phyloP scores from a whole-genome alignment of 2,329 filamentous ascomycete species.

The Pseudogymnoascus sp. region DNA sequence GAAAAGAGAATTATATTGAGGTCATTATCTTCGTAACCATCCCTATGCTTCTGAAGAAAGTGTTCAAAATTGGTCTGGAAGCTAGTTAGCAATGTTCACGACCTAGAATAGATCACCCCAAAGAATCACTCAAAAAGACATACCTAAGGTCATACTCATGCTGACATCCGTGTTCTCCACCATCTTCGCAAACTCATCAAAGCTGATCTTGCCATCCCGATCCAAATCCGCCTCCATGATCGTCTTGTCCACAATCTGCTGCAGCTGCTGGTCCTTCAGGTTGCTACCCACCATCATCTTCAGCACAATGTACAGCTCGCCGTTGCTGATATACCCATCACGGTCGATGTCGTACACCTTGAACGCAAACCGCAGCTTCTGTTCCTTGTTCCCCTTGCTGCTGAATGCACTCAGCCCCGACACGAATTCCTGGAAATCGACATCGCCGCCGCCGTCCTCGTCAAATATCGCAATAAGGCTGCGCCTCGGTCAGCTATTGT shows the following conservation, averaged over 20 bases:
- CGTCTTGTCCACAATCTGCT: slow-evolving; percentile 99
- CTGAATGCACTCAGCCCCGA: slow-evolving; percentile 91
- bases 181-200: slow-evolving; percentile 98
- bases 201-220: slow-evolving; percentile 94
- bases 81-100: neutral
- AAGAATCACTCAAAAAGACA: slow-evolving; percentile 15
- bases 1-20: slow-evolving; percentile 3
- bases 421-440: slow-evolving; percentile 98
- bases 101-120: neutral
- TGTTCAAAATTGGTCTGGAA: slow-evolving; percentile 9
- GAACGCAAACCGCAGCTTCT: slow-evolving; percentile 96
- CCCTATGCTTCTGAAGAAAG: slow-evolving; percentile 57
- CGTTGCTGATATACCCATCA: slow-evolving; percentile 97
- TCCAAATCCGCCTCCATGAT: slow-evolving; percentile 99
- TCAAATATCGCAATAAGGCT: slow-evolving; percentile 99
- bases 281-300: slow-evolving; percentile 99
- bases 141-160: slow-evolving; percentile 66
- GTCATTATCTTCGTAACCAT: slow-evolving; percentile 17
- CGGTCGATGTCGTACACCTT: slow-evolving; percentile 99
- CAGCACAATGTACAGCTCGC: slow-evolving; percentile 95
- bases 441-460: slow-evolving; percentile 93
- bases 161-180: slow-evolving; percentile 84
- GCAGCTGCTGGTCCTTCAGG: slow-evolving; percentile 95
- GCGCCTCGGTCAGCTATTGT: slow-evolving; percentile 13
- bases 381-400: slow-evolving; percentile 97